Conservation (phyloP, 1,139 yeast species). For the Scheffersomyces insectosa region DNA sequence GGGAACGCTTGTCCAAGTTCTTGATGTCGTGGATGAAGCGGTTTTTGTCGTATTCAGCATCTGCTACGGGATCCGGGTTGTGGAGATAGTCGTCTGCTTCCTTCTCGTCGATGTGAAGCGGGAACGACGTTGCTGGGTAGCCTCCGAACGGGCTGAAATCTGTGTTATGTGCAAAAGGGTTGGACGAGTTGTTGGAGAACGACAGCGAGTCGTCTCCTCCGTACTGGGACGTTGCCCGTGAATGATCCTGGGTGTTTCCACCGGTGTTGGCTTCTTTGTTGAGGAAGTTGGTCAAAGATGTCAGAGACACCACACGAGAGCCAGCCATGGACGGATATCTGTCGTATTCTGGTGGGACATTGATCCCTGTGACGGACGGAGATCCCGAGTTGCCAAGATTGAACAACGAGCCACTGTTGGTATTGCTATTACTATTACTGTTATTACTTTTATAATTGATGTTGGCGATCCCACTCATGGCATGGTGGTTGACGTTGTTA, state of each 20-base stretch:
- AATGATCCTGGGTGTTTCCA: conserved; percentile 2
- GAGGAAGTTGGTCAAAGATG: conserved; percentile 15
- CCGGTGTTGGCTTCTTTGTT: conserved; percentile 9
- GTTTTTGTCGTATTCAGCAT: conserved; percentile 73
- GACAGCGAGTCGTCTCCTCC: conserved; percentile 1
- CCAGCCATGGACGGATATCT: conserved; percentile 19
- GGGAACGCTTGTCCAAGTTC: conserved; percentile 58
- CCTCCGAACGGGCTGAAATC: conserved; percentile 88
- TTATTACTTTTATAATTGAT: too few species aligned
- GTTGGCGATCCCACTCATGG: too few species aligned
- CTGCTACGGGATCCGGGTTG: conserved; percentile 89
- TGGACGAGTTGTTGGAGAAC: conserved; percentile 7
- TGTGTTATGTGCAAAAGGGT: conserved; percentile 13
- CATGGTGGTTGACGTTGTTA: too few species aligned
- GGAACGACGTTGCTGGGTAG: conserved; percentile 86
- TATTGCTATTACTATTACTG: conserved; percentile 2
- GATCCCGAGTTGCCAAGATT: conserved; percentile 1
- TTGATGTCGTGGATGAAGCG: conserved; percentile 60
- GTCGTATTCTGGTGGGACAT: conserved; percentile 17
- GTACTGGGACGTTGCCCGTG: conserved; percentile 2
- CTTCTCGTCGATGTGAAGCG: conserved; percentile 81
- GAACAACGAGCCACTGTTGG: not conserved
- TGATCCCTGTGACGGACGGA: conserved; percentile 7
- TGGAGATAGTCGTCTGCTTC: conserved; percentile 91
- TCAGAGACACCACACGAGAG: conserved; percentile 16